Percentiles rank a stretch among this genome's conserved stretches.
phyloP scores from a whole-genome alignment of 2,329 filamentous ascomycete genomes.

The Phaeosphaeria sp. region DNA sequence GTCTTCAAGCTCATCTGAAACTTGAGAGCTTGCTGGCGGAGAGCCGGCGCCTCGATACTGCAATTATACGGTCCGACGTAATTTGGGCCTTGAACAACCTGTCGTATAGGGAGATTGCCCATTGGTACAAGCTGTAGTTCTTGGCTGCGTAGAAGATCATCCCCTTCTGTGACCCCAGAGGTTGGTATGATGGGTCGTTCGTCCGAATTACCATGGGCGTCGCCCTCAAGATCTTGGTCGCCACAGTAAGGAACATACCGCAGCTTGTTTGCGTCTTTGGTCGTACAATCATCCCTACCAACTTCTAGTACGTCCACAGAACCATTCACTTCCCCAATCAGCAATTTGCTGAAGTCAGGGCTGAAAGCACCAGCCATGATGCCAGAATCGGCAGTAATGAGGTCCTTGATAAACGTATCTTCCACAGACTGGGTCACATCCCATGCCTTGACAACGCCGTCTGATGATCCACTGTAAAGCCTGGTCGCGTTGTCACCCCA shows the following conservation, averaged over 20 bases:
- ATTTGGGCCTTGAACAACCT: constrained; percentile 54
- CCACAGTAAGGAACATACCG: constrained; percentile 33
- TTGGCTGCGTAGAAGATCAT: constrained; percentile 35
- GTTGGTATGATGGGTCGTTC: constrained; percentile 14
- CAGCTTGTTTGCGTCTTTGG: constrained; percentile 39
- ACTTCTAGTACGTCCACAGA: constrained; percentile 60
- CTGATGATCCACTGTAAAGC: constrained; percentile 66
- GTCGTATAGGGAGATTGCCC: constrained; percentile 51
- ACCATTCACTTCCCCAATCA: constrained; percentile 65
- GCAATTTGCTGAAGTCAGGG: constrained; percentile 60
- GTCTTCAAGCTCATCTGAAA: constrained; percentile 41
- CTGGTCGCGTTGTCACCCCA: constrained; percentile 62
- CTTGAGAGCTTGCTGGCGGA: constrained; percentile 34
- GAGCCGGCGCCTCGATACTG: constrained; percentile 28
- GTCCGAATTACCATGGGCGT: background rate
- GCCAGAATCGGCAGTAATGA: constrained; percentile 57
- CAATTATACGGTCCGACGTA: constrained; percentile 50
- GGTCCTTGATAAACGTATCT: constrained; percentile 60
- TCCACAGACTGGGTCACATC: constrained; percentile 60
- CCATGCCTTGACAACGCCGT: constrained; percentile 67
- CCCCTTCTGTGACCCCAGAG: constrained; percentile 33
- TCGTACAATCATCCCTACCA: constrained; percentile 40
- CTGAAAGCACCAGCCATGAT: constrained; percentile 66
- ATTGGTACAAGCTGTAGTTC: constrained; percentile 47
- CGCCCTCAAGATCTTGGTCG: constrained; percentile 4